Conservation (phyloP, 2,329 filamentous ascomycete genomes). For the Pseudogymnoascus sp. region DNA sequence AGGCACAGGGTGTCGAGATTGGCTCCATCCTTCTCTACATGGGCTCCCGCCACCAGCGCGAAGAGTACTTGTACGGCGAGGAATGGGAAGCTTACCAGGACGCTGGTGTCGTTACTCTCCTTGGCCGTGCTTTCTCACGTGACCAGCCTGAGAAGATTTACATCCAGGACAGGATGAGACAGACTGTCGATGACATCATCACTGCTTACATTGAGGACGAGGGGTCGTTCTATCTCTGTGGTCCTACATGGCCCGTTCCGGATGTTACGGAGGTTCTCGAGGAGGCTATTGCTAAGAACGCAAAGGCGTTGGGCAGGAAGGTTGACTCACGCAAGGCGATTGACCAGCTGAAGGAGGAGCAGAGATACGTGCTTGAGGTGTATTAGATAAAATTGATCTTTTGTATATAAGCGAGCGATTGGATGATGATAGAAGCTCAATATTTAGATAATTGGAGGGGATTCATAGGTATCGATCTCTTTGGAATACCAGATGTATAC, state of each 20-base stretch:
- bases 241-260: slow-evolving; percentile 95
- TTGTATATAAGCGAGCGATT: slow-evolving; percentile 3
- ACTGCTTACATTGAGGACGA: slow-evolving; percentile 80
- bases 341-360: slow-evolving; percentile 91
- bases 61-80: slow-evolving; percentile 97
- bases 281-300: slow-evolving; percentile 79
- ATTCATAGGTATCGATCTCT: slow-evolving; percentile 1
- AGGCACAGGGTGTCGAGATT: slow-evolving; percentile 92
- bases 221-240: slow-evolving; percentile 93
- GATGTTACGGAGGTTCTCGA: slow-evolving; percentile 90
- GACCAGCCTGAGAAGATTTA: slow-evolving; percentile 99
- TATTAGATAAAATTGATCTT: slow-evolving; percentile 50
- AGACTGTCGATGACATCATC: slow-evolving; percentile 74
- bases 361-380: slow-evolving; percentile 91
- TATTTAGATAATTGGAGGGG: not conserved
- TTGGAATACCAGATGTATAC: not conserved
- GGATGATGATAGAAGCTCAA: not conserved
- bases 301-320: slow-evolving; percentile 64
- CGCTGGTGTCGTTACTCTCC: slow-evolving; percentile 86
- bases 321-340: slow-evolving; percentile 83
- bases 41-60: slow-evolving; percentile 91
- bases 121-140: slow-evolving; percentile 89
- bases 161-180: slow-evolving; percentile 95
- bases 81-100: slow-evolving; percentile 98
- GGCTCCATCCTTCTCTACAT: slow-evolving; percentile 92